phyloP scores from a whole-genome alignment of 2,329 filamentous ascomycete species.

The Ophiostoma pallidulum region DNA sequence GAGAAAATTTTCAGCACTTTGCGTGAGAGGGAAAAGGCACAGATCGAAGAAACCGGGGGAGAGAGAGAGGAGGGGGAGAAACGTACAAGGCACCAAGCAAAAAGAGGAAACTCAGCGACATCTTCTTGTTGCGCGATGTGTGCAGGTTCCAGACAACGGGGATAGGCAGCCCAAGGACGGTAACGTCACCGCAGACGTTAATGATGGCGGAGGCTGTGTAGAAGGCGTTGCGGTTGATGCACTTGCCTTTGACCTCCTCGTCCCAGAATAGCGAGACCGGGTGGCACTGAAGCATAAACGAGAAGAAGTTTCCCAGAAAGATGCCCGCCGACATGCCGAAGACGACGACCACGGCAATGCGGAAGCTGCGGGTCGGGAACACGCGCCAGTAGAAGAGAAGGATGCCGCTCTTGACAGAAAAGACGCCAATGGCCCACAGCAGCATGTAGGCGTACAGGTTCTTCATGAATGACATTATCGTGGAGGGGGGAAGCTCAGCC shows the following conservation, averaged over 20 bases:
- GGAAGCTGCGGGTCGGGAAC: constrained; percentile 8
- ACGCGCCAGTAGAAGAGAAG: constrained; percentile 16
- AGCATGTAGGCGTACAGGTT: constrained; percentile 15
- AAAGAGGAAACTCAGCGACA: constrained; percentile 24
- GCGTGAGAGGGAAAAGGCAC: too few relatives aligned
- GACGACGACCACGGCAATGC: constrained; percentile 8
- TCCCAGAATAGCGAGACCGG: constrained; percentile 14
- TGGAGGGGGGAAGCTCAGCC: neutral
- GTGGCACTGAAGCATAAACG: constrained; percentile 12
- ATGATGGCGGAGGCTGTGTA: constrained; percentile 14
- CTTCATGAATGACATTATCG: constrained; percentile 9
- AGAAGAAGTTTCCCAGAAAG: constrained; percentile 11
- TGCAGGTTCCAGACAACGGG: constrained; percentile 24
- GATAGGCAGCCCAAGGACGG: constrained; percentile 23
- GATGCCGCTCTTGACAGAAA: constrained; percentile 15
- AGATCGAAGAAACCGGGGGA: too few relatives aligned
- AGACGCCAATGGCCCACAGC: constrained; percentile 13
- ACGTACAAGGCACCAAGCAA: constrained; percentile 25
- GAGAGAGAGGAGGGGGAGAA: too few relatives aligned
- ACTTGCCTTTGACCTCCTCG: neutral
- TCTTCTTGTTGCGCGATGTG: constrained; percentile 22
- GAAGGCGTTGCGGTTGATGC: constrained; percentile 13
- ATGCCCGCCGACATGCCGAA: constrained; percentile 2
- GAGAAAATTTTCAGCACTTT: too few relatives aligned
- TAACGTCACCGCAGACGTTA: constrained; percentile 18